Percentiles rank a stretch among this genome's conserved stretches.
These are phyloP conservation scores for Verticillium longisporum DNA, from an alignment of 2,329 filamentous ascomycete genomes.

Conservation along the genomic window DNA sequence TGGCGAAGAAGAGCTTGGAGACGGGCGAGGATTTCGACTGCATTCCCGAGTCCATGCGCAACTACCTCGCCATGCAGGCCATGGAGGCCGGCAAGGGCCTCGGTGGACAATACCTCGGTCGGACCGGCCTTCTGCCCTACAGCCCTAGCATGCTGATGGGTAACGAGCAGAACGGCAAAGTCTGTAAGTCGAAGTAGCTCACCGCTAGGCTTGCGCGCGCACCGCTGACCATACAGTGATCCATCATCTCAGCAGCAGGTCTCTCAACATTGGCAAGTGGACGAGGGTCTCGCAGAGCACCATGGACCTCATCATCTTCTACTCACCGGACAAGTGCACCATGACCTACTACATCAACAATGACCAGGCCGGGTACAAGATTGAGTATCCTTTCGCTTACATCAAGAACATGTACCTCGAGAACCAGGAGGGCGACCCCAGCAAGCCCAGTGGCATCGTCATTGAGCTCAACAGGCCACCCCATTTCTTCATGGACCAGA, in stretches of 20 bases:
- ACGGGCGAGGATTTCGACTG: conserved; percentile 94
- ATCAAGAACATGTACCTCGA: conserved; percentile 98
- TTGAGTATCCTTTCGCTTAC: conserved; percentile 92
- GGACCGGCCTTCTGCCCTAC: conserved; percentile 67
- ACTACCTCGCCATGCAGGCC: conserved; percentile 91
- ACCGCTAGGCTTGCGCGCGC: background rate
- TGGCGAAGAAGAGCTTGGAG: conserved; percentile 97
- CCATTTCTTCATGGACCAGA: conserved; percentile 97
- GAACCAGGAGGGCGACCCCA: conserved; percentile 75
- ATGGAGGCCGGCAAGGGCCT: conserved; percentile 89
- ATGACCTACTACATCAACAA: conserved; percentile 99
- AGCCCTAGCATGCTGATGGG: conserved; percentile 72
- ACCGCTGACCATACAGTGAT: conserved; percentile 54
- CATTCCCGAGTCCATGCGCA: conserved; percentile 95
- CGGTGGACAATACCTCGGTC: conserved; percentile 71
- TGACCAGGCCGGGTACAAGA: conserved; percentile 97
- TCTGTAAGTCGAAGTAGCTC: conserved; percentile 56
- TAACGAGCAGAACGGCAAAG: conserved; percentile 80
- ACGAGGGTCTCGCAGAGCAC: conserved; percentile 93
- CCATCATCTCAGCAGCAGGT: conserved; percentile 93
- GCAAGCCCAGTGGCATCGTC: conserved; percentile 77
- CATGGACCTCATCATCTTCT: conserved; percentile 98
- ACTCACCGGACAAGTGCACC: conserved; percentile 95
- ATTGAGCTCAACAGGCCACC: conserved; percentile 89
- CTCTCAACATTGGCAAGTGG: conserved; percentile 91